Base-by-base conservation (phyloP, 2,329 filamentous ascomycete species). In the Xylariales sp. region DNA sequence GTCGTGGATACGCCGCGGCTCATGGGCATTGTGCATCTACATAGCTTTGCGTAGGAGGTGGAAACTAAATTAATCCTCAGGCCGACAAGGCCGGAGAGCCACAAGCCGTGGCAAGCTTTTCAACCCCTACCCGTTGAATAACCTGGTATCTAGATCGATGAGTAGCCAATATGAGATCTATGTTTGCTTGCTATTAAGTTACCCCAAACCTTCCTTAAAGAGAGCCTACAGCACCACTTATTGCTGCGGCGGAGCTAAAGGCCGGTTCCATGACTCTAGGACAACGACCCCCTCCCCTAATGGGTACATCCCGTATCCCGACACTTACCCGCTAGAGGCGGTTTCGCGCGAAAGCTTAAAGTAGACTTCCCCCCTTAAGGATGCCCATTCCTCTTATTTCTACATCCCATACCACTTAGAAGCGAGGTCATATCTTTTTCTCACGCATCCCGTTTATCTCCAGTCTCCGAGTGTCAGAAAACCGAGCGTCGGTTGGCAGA, bases 271-370 rank as follows among this genome's bases (percentile, higher is more conserved):
- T 28, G 56, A 10, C 28, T 10, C 18, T 60, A 43, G 43, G 39
- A 32, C 50, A 48, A 57, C 23, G 60, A 23, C 34, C 34, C 9
- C 5, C 8, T 45, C 30, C 41, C 53, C 54, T 64, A 52, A n/a
- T 12, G n/a, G 28, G 32, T 39, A 18, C 28, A 18, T 53, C 46
- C 46, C 41, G 58, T 56, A 23, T 12, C 23, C 30, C 32, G 41
- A 56, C 12, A 16, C 23, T n/a, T 32, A 53, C 30, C 43, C 46
- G 14, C 39, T 49, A 23, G 49, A 39, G 62, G 10, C n/a, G 18
- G 39, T 28, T 53, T 18, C 41, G 32, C 28, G 23, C 56, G 32
- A 64, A 59, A 56, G 46, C 30, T 55, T 54, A 59, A 64, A 55
- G 3, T 16, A 36, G n/a, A 34, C 45, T 16, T 18, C 34, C 43